phyloP scores from a whole-genome alignment of 140 eudicot genomes.

The Ambrosia hybrid region DNA sequence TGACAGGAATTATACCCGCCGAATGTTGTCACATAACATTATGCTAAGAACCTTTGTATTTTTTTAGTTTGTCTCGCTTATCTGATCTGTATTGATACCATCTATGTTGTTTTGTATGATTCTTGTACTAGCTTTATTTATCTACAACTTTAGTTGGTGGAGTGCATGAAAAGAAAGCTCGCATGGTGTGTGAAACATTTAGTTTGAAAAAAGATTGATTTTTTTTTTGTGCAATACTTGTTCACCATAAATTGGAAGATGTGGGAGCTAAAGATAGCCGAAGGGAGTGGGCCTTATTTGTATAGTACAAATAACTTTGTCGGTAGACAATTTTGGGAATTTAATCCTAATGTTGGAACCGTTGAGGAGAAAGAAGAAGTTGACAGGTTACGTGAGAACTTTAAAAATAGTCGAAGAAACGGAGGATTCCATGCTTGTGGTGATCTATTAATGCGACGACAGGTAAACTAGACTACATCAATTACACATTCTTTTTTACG shows the following conservation, averaged over 20 bases:
- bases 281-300: conserved; percentile 42
- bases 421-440: conserved; percentile 53
- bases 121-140: background rate
- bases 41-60: conserved; percentile 1
- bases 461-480: conserved; percentile 31
- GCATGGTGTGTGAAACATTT: too few relatives aligned
- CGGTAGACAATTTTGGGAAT: conserved; percentile 54
- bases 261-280: conserved; percentile 52
- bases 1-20: background rate
- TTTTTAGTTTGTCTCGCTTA: background rate
- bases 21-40: background rate
- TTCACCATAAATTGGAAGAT: conserved; percentile 10
- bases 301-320: conserved; percentile 38
- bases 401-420: conserved; percentile 24
- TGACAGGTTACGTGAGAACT: conserved; percentile 43
- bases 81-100: background rate
- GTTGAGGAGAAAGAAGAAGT: conserved; percentile 42
- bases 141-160: background rate
- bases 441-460: conserved; percentile 62
- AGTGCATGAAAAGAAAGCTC: too few relatives aligned
- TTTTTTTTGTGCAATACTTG: background rate
- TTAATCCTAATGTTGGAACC: conserved; percentile 51
- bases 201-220: too few relatives aligned
- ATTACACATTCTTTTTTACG: too few relatives aligned
- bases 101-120: background rate